Base-by-base conservation (phyloP, 2,329 filamentous ascomycete species). In the Verticillium nubilum region DNA sequence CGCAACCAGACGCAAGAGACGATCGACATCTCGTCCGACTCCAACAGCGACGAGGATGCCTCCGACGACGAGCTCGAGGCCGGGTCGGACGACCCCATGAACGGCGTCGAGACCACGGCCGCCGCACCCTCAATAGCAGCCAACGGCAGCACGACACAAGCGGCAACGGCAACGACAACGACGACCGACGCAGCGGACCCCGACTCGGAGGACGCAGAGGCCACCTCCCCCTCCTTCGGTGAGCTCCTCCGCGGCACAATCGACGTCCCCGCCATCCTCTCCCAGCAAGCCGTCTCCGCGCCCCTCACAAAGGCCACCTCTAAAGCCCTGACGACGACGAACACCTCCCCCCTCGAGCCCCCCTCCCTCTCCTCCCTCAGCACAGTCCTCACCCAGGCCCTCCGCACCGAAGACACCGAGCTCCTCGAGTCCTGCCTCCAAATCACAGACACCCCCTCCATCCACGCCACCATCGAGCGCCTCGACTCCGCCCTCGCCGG, bases 351-450 rank as follows among this genome's bases (percentile, higher is more conserved):
- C 58, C 78, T 89, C 62, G 80, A 82, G 19, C 78, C 86, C 23
- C 89, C 88, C 13, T 87, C 87, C 13, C 87, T 89, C 61, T 87
- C 91, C 61, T 97, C 94, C 6, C 85, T 99, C 56, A 89, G 90
- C 54, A 97, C 92, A 5, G 92, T 97, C n/a, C 87, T 99, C 61
- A 88, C 92, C 15, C 94, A 98, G 74, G 92, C 95, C 5, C 87
- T 99, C 59, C 90, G 89, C 68, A 97, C 93, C 62, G 95, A 97
- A 75, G 95, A 99, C 76, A 83, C 85, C 63, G 87, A 89, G 63
- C 88, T 97, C 57, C 87, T 99, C 67, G 94, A 98, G 78, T 92
- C 91, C 0, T 98, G 94, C 75, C 86, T 99, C 68, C 90, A 92
- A 68, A 89, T 89, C 17, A 87, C 84, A 58, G 91, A 97, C 70